Evolutionary conservation across 441 rosid genomes (phyloP).

Genomic region (Erodium trifolium): DNA sequence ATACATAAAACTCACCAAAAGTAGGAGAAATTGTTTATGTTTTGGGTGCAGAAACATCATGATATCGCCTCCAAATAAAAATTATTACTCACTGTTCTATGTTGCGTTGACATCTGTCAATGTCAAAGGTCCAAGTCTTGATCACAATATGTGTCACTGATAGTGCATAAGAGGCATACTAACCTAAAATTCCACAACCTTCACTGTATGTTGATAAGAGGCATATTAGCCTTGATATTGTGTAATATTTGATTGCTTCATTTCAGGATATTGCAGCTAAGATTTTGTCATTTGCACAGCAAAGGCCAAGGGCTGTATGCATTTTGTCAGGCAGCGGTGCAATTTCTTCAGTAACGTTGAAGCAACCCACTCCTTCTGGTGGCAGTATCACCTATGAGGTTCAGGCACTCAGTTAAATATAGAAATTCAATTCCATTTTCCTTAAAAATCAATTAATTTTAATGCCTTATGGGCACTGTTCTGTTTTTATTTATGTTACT

Average conservation of each 20-base stretch:
- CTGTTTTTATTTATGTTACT: neutral
- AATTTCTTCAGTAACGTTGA: slow-evolving; percentile 74
- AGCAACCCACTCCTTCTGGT: slow-evolving; percentile 51
- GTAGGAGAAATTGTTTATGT: neutral
- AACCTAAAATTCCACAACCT: neutral
- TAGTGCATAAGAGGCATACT: neutral
- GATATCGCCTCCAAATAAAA: neutral
- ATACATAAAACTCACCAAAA: neutral
- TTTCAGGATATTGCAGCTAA: slow-evolving; percentile 78
- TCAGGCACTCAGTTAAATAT: slow-evolving; percentile 19
- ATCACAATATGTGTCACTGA: neutral
- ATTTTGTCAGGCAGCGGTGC: slow-evolving; percentile 87
- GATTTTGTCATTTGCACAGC: slow-evolving; percentile 69
- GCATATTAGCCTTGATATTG: slow-evolving; percentile 1
- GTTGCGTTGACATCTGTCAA: neutral
- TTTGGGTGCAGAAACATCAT: too few relatives aligned
- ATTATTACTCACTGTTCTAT: neutral
- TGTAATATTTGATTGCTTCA: neutral
- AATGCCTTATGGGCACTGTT: neutral
- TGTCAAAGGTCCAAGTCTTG: neutral
- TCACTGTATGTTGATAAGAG: neutral
- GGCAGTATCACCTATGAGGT: slow-evolving; percentile 72
- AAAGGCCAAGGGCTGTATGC: slow-evolving; percentile 86
- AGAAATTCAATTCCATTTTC: slow-evolving; percentile 5
- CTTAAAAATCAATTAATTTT: neutral